phyloP scores from a whole-genome alignment of 2,329 filamentous ascomycete species.

The Penicillium digitatum region DNA sequence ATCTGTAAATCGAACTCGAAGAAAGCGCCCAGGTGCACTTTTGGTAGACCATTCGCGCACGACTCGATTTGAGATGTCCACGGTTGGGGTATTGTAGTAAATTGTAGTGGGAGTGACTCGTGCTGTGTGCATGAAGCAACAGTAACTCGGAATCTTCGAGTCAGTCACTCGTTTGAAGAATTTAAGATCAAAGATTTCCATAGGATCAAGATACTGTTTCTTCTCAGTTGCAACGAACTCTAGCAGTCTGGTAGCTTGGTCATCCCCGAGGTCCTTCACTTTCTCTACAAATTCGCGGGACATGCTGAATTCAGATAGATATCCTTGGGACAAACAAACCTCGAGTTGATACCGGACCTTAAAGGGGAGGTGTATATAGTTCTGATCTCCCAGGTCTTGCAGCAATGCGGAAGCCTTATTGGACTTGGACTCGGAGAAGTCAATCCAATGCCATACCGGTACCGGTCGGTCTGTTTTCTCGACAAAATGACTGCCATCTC shows the following conservation, averaged over 20 bases:
- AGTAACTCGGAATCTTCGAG: slow-evolving; percentile 64
- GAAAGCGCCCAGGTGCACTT: slow-evolving; percentile 70
- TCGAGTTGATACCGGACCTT: slow-evolving; percentile 84
- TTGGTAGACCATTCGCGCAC: slow-evolving; percentile 66
- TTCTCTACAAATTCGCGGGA: slow-evolving; percentile 61
- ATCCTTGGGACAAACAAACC: slow-evolving; percentile 78
- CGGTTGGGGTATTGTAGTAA: slow-evolving; percentile 68
- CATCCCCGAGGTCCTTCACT: slow-evolving; percentile 52
- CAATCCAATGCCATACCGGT: slow-evolving; percentile 42
- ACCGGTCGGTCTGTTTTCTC: slow-evolving; percentile 17
- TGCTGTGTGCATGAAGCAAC: slow-evolving; percentile 69
- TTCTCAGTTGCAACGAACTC: slow-evolving; percentile 69
- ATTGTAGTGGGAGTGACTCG: slow-evolving; percentile 81
- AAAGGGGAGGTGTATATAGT: slow-evolving; percentile 56
- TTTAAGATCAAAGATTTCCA: slow-evolving; percentile 62
- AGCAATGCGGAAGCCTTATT: slow-evolving; percentile 29
- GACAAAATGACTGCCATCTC: slow-evolving; percentile 44
- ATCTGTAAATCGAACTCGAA: slow-evolving; percentile 85
- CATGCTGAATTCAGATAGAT: slow-evolving; percentile 73
- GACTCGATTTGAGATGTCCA: slow-evolving; percentile 86
- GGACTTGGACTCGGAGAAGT: slow-evolving; percentile 27
- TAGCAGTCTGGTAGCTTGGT: slow-evolving; percentile 62
- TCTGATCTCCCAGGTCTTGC: slow-evolving; percentile 34
- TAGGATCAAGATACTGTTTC: slow-evolving; percentile 62
- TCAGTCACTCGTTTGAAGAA: slow-evolving; percentile 46